Base-by-base conservation (phyloP, 148 eudicot species). In the Cornus florida region DNA sequence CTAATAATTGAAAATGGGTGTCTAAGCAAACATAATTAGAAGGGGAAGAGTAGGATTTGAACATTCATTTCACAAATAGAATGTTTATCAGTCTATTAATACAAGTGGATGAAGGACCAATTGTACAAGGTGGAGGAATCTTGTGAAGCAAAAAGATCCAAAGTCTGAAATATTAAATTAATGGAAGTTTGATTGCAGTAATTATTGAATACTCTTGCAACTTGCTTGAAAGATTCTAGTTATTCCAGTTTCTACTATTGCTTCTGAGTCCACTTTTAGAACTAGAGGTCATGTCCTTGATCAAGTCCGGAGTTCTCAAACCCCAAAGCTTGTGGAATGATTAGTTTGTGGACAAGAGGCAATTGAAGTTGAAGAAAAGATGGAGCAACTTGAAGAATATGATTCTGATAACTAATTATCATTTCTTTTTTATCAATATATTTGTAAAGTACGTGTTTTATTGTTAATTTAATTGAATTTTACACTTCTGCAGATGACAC, bases 311-410 rank as follows among this genome's bases (percentile, higher is more conserved):
- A 66, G 60, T 67, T 66, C 71, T n/a, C 39, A 11, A 28, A 3
- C 35, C 78, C 60, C 2, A 66, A 7, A n/a, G 17, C 2, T 24
- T 3, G 78, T 43, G 38, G 60, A 76, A 69, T 69, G 59, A 10
- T 28, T 76, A 1, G 39, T 67, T 39, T 76, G 78, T 66, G 10
- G 59, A 12, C 78, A 43, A 67, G 23, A 66, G 78, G 71, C 53
- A 48, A 48, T 48, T 48, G 53, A 48, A 48, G 28, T 28, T 28
- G 53, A 48, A 48, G 53, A 48, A 48, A 7, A 11, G 53, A 7
- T 48, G 53, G 53, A 28, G 28, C 1, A 28, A 28, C 28, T 28
- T 28, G 28, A 48, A 48, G 53, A 48, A 7, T 11, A 7, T 48
- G 53, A 48, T 4, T 48, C 7, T 7, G 53, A 8, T 48, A 48